Evolutionary conservation across 1,284 basidiomycete genomes (phyloP).

Genomic region (Fistulinella cinereoalba): DNA sequence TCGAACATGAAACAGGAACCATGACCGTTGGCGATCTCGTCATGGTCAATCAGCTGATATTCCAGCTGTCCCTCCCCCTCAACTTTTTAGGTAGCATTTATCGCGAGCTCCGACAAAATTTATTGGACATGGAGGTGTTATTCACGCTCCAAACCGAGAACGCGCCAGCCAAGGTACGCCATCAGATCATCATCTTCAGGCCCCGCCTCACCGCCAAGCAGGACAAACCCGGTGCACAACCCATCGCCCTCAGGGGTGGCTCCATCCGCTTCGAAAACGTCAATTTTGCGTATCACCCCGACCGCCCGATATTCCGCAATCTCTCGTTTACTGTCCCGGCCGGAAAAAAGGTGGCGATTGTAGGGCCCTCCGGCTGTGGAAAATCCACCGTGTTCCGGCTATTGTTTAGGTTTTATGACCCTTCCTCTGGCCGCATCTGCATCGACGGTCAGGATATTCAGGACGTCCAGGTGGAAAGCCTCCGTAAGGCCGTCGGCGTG

Average conservation of each 20-base stretch:
- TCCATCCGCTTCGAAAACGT: constrained; percentile 94
- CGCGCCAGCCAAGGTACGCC: constrained; percentile 62
- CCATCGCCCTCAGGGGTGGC: constrained; percentile 74
- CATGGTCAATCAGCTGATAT: constrained; percentile 99
- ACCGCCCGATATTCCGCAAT: constrained; percentile 86
- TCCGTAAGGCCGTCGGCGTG: constrained; percentile 82
- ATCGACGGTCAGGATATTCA: constrained; percentile 88
- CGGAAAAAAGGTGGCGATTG: constrained; percentile 94
- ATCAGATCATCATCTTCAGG: background rate
- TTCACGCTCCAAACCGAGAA: constrained; percentile 90
- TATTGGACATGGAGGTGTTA: constrained; percentile 95
- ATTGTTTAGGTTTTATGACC: constrained; percentile 93
- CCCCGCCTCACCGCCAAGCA: constrained; percentile 29
- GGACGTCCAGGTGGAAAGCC: constrained; percentile 67
- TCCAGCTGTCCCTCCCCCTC: constrained; percentile 92
- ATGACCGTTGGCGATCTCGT: constrained; percentile 99
- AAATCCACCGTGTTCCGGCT: constrained; percentile 96
- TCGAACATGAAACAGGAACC: constrained; percentile 55
- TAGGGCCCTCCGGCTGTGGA: constrained; percentile 96
- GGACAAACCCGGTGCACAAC: constrained; percentile 68
- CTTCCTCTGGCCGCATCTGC: constrained; percentile 74
- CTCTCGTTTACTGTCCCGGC: constrained; percentile 93
- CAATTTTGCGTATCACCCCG: constrained; percentile 86
- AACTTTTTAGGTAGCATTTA: constrained; percentile 98
- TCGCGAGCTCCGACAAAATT: constrained; percentile 90